Evolutionary conservation across 208 protist species (phyloP), one percentile per base, ranked within the genome.

Genomic region (Trypanosoma scelopori): DNA sequence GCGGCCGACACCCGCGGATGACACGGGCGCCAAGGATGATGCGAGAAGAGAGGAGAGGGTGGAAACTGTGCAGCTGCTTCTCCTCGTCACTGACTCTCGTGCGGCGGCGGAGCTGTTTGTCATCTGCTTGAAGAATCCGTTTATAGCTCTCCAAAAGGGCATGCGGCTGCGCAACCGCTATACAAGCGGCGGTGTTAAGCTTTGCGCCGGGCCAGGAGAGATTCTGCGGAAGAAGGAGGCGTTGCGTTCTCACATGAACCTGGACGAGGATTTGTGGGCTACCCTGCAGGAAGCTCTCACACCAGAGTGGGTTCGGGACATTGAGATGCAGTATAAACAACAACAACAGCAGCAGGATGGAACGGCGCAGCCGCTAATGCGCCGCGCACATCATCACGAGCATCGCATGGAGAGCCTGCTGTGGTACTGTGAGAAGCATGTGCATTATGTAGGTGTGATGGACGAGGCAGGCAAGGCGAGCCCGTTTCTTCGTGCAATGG

Each of bases 381-480:
- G 79, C 11, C 69, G 75, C 12, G 68, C 64, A 37, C 77, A 86
- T 65, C 74, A 72, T 35, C 84, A 84, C 53, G 62, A 79, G 59
- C 71, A 78, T 60, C 67, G 76, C 22, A 67, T 91, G 30, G 58
- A 80, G 63, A 78, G 75, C 55, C 49, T 92, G 47, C 66, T 94
- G 46, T 69, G 70, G 15, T 94, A 87, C 69, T 83, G 78, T 55
- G 89, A 92, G 61, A 46, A 69, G 42, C 50, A 79, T 45, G 89
- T 94, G 65, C 61, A 75, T 57, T 90, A 94, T 61, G 84, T 79
- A 18, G 89, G 82, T 18, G 80, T 91, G 35, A 80, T 91, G 53
- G 73, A 91, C 56, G 80, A 83, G 23, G 59, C 83, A 27, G 89
- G 84, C 37, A 75, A 79, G 50, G 82, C 89, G 15, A 93, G 82